A percentile compares a stretch with the other conserved stretches of the same genome.
Conservation (phyloP, 768 basidiomycete species). For the Phylloporus sp. region DNA sequence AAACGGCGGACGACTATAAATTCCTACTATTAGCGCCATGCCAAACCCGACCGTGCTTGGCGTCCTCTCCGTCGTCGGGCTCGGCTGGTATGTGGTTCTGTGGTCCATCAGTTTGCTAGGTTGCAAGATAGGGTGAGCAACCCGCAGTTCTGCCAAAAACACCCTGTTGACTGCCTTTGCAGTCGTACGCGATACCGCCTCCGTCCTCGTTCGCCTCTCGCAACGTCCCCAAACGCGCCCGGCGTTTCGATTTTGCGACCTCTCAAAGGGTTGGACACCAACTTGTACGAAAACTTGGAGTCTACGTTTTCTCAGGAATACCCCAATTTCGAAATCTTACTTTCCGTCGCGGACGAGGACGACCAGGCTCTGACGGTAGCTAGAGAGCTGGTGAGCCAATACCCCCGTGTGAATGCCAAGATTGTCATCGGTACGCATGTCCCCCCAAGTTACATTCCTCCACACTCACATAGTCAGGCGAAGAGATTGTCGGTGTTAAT, state of each 20-base stretch:
- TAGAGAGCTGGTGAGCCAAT: slow-evolving; percentile 67
- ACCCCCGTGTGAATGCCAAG: slow-evolving; percentile 66
- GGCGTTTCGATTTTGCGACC: slow-evolving; percentile 95
- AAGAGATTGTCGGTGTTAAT: slow-evolving; percentile 83
- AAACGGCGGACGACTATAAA: too few species aligned
- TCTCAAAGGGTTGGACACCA: slow-evolving; percentile 90
- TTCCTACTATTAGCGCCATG: too few species aligned
- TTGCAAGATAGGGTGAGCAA: slow-evolving; percentile 61
- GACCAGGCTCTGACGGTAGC: slow-evolving; percentile 90
- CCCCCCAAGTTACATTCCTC: neutral
- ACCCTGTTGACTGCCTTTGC: slow-evolving; percentile 6
- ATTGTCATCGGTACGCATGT: slow-evolving; percentile 66
- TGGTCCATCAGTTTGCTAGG: slow-evolving; percentile 69
- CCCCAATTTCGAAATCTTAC: slow-evolving; percentile 84
- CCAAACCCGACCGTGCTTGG: slow-evolving; percentile 8
- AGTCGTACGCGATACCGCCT: slow-evolving; percentile 75
- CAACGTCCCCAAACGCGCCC: slow-evolving; percentile 53
- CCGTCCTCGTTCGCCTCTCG: slow-evolving; percentile 57
- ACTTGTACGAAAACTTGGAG: slow-evolving; percentile 94
- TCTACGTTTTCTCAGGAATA: slow-evolving; percentile 91
- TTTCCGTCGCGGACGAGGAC: slow-evolving; percentile 82
- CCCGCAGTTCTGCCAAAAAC: neutral
- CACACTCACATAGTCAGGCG: slow-evolving; percentile 45
- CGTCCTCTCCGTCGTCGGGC: slow-evolving; percentile 36
- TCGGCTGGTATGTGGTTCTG: slow-evolving; percentile 56